Base-by-base conservation (phyloP, 441 rosid species). In the Eutrema salsugineum region DNA sequence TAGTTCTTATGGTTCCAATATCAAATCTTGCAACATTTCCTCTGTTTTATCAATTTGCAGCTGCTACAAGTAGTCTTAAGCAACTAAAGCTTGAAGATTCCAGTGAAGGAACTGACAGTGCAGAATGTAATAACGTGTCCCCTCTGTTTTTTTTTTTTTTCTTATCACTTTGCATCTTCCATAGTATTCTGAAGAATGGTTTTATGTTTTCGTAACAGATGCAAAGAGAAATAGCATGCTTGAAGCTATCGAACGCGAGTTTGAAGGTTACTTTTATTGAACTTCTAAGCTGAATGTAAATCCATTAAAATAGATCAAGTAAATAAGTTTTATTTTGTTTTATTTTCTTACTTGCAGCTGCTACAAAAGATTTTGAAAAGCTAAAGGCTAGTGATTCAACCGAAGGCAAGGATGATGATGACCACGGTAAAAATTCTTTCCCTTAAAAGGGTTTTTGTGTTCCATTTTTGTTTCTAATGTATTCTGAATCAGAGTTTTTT, bases 241-340 rank as follows among this genome's bases (percentile, higher is more conserved):
- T 63, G 76, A 77, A 65, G 72, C 56, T n/a, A 77, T 77, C 0
- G 80, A 77, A 50, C 71, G 63, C 50, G 79, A 76, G 58, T 76
- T 70, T 70, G 79, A 77, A 77, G 76, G 76, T 77, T 27, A 30
- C 28, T 48, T 69, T 46, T 47, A 20, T 20, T 60, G 8, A 64
- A 48, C 9, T 40, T 77, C 9, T 35, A 66, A 48, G 46, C 28
- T 75, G 58, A 75, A 61, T 8, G 19, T 32, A 8, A 30, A 33
- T 44, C 22, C 9, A 43, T 33, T 0, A 16, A 32, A 42, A 36
- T 3, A 61, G 2, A 30, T 44, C 27, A 59, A 35, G 22, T 50
- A 32, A 7, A 11, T 51, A 51, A 43, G 3, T 16, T 22, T n/a
- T 43, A 35, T 60, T 68, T 11, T 61, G 51, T 30, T 58, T 33